phyloP scores from a whole-genome alignment of 768 basidiomycete genomes.

The Hirschioporus abietinus region DNA sequence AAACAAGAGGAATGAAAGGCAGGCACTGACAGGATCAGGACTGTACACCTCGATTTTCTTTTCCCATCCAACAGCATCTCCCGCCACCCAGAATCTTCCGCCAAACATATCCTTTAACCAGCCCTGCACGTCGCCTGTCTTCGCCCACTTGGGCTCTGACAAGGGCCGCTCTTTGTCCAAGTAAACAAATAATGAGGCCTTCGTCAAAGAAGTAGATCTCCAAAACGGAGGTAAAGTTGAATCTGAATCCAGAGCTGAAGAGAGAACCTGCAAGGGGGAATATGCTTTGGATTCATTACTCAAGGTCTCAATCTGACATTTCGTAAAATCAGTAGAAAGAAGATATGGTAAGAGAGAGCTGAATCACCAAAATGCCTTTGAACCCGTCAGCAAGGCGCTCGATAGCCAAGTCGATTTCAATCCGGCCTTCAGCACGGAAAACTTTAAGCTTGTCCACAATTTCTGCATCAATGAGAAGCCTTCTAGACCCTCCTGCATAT shows the following conservation, averaged over 20 bases:
- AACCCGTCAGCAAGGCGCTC: conserved; percentile 48
- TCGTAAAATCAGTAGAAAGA: conserved; percentile 6
- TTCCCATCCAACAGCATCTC: conserved; percentile 88
- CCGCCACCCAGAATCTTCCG: conserved; percentile 81
- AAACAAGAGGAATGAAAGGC: conserved; percentile 8
- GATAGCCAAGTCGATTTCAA: conserved; percentile 72
- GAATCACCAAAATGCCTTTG: conserved; percentile 67
- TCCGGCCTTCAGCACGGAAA: conserved; percentile 74
- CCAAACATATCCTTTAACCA: conserved; percentile 90
- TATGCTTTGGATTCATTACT: conserved; percentile 72
- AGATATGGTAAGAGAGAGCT: conserved; percentile 8
- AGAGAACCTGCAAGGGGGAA: conserved; percentile 45
- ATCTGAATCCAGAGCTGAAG: conserved; percentile 43
- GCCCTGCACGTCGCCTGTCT: conserved; percentile 89
- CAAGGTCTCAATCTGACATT: conserved; percentile 62
- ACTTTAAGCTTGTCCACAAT: conserved; percentile 79
- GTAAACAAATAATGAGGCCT: conserved; percentile 64
- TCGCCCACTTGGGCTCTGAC: conserved; percentile 96
- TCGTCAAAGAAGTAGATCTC: conserved; percentile 42
- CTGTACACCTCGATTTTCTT: conserved; percentile 89
- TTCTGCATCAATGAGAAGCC: conserved; percentile 86
- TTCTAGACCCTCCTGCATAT: conserved; percentile 82
- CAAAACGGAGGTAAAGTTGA: conserved; percentile 70
- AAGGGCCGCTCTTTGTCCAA: conserved; percentile 85
- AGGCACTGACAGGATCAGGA: conserved; percentile 81